These are phyloP conservation scores for Aspergillus aculeatus DNA, from an alignment of 2,329 filamentous ascomycete species.

Conservation along the genomic window DNA sequence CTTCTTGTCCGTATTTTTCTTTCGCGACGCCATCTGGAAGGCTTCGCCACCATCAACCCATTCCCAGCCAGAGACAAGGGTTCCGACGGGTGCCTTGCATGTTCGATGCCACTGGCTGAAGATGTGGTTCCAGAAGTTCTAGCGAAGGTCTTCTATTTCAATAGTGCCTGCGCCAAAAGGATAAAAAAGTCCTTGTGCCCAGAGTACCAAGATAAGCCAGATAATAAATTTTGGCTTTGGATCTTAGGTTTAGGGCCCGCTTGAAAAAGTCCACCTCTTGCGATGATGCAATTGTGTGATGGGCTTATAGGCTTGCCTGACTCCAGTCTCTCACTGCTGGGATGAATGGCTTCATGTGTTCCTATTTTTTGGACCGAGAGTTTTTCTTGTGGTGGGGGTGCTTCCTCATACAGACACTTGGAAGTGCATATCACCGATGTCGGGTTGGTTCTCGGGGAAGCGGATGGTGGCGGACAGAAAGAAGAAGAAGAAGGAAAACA, in stretches of 20 bases:
- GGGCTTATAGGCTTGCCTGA: not conserved
- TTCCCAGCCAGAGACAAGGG: not conserved
- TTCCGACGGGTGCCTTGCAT: not conserved
- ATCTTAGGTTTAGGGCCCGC: conserved; percentile 3
- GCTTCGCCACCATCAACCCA: not conserved
- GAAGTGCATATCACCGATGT: not conserved
- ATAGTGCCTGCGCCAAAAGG: not conserved
- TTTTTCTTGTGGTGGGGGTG: not conserved
- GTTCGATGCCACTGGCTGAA: not conserved
- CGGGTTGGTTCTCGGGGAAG: not conserved
- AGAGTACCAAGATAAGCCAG: not conserved
- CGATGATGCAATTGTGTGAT: not conserved
- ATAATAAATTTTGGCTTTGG: not conserved
- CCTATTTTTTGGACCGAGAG: not conserved
- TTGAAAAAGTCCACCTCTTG: not conserved
- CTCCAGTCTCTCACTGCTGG: not conserved
- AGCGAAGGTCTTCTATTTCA: not conserved
- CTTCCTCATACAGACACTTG: not conserved
- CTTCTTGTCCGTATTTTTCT: not conserved
- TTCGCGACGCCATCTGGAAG: not conserved
- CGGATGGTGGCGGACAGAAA: not conserved
- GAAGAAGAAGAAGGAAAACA: not conserved
- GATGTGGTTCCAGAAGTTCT: conserved; percentile 2
- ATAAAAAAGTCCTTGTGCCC: not conserved
- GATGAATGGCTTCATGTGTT: not conserved